Conservation (phyloP, 148 eudicot species). For the Rhododendron henanense region DNA sequence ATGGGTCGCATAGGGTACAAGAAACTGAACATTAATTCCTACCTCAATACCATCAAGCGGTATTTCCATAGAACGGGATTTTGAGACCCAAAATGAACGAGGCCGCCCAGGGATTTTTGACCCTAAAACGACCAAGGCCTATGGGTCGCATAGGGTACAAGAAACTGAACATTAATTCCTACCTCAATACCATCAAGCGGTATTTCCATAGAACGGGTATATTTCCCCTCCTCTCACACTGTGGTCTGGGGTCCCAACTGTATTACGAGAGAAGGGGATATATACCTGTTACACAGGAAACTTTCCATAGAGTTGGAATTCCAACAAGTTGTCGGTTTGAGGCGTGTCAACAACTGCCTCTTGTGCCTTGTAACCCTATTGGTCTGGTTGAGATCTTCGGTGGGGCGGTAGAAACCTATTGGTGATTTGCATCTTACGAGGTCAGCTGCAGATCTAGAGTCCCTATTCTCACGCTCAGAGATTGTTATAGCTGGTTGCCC, state of each 20-base stretch:
- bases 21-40: background rate
- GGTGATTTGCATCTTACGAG: background rate
- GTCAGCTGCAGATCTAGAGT: background rate
- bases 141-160: too few relatives aligned
- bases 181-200: too few relatives aligned
- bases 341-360: background rate
- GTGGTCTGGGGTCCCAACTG: too few relatives aligned
- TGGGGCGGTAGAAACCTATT: background rate
- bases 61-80: too few relatives aligned
- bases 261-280: too few relatives aligned
- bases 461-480: background rate
- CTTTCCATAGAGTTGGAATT: background rate
- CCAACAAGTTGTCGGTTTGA: background rate
- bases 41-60: too few relatives aligned
- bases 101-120: too few relatives aligned
- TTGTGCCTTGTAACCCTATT: background rate
- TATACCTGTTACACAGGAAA: too few relatives aligned
- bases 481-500: background rate
- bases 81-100: too few relatives aligned
- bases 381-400: background rate
- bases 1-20: too few relatives aligned
- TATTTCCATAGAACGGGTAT: too few relatives aligned
- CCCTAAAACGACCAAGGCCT: too few relatives aligned
- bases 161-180: background rate
- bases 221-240: background rate